Percentiles rank a stretch among this genome's conserved stretches.
Conservation (phyloP, 1,284 basidiomycete genomes). For the Paramarasmius palmivorus region DNA sequence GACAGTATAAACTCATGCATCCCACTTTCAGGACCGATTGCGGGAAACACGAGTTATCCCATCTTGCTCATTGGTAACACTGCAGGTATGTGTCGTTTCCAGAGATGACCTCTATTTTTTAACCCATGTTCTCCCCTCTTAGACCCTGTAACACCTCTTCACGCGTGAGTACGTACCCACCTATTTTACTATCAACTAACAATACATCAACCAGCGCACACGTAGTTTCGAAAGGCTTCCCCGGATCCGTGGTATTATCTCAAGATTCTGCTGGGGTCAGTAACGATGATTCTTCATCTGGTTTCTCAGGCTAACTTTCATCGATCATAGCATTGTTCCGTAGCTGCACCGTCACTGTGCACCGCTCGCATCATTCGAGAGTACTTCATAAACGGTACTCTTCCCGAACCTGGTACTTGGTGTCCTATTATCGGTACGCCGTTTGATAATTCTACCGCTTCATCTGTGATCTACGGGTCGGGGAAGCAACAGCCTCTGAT, state of each 20-base stretch:
- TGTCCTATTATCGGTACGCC: slow-evolving; percentile 12
- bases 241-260: slow-evolving; percentile 14
- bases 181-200: neutral
- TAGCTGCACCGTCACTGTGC: slow-evolving; percentile 15
- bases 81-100: slow-evolving; percentile 10
- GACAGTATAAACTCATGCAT: neutral
- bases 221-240: slow-evolving; percentile 9
- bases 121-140: neutral
- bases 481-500: no score
- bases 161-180: neutral
- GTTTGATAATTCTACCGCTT: slow-evolving; percentile 1
- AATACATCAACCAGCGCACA: slow-evolving; percentile 2
- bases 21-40: slow-evolving; percentile 13
- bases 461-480: no score
- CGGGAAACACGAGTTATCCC: slow-evolving; percentile 15
- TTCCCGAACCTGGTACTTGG: slow-evolving; percentile 12
- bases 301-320: neutral
- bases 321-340: slow-evolving; percentile 13
- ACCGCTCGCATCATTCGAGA: slow-evolving; percentile 9
- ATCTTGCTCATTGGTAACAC: slow-evolving; percentile 16
- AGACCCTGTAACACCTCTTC: slow-evolving; percentile 12
- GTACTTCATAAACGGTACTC: slow-evolving; percentile 17
- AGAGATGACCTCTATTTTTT: neutral
- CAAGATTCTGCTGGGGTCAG: slow-evolving; percentile 16
- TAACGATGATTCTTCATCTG: neutral